Conservation (phyloP, 2,329 filamentous ascomycete genomes). For the Uncinocarpus reesii region DNA sequence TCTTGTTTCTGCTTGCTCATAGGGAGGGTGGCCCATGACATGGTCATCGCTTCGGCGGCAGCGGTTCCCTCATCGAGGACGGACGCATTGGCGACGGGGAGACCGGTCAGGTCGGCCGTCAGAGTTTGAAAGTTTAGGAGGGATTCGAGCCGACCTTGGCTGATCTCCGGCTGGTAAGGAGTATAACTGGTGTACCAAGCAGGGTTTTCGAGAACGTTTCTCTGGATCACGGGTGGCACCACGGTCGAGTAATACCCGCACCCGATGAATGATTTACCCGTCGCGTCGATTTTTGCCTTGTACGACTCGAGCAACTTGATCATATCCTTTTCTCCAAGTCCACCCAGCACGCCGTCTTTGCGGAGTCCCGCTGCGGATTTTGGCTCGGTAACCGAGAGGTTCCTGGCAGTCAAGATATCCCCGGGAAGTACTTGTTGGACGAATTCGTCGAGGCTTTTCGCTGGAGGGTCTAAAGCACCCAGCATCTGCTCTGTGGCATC, state of each 20-base stretch:
- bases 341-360: conserved; percentile 31
- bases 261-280: conserved; percentile 62
- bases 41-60: conserved; percentile 89
- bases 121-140: conserved; percentile 93
- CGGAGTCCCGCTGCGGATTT: conserved; percentile 35
- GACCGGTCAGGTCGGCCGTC: conserved; percentile 73
- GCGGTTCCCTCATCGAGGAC: conserved; percentile 85
- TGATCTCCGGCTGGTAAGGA: conserved; percentile 94
- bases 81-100: conserved; percentile 83
- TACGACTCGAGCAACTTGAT: conserved; percentile 33
- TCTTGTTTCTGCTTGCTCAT: conserved; percentile 59
- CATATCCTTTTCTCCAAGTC: conserved; percentile 40
- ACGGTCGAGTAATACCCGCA: conserved; percentile 81
- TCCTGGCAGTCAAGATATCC: conserved; percentile 60
- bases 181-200: conserved; percentile 98
- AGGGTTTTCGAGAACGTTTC: conserved; percentile 84
- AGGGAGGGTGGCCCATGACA: conserved; percentile 70
- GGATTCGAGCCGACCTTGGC: conserved; percentile 84
- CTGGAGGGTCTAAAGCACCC: conserved; percentile 63
- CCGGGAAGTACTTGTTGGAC: conserved; percentile 71
- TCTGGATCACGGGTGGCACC: conserved; percentile 79
- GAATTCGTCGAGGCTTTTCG: conserved; percentile 66
- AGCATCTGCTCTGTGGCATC: conserved; percentile 68
- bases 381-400: conserved; percentile 49
- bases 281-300: conserved; percentile 49